Conservation (phyloP, 2,329 filamentous ascomycete species). For the Cephalotrichum gorgonifer region DNA sequence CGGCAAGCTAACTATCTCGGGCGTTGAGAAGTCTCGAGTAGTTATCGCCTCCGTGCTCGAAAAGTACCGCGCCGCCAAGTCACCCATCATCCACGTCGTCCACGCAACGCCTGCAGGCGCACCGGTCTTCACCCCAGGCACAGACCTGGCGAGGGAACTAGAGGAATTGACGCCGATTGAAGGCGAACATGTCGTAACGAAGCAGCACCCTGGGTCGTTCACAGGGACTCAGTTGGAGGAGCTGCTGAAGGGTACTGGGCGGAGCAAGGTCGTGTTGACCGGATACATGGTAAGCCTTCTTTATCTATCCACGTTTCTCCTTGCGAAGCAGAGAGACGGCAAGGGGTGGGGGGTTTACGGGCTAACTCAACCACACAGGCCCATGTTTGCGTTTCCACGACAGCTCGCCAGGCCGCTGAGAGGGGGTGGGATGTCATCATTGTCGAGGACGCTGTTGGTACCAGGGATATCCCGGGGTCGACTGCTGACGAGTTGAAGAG, state of each 20-base stretch:
- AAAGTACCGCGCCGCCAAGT: constrained; percentile 44
- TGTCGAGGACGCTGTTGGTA: constrained; percentile 52
- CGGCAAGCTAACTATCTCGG: constrained; percentile 44
- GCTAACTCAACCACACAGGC: constrained; percentile 27
- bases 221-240: constrained; percentile 48
- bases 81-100: constrained; percentile 47
- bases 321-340: background rate
- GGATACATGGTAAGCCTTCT: constrained; percentile 42
- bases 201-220: constrained; percentile 49
- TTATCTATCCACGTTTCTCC: background rate
- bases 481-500: constrained; percentile 39
- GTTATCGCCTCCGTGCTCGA: constrained; percentile 43
- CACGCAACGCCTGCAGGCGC: constrained; percentile 50
- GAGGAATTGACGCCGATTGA: constrained; percentile 42
- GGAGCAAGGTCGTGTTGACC: constrained; percentile 50
- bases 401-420: constrained; percentile 49
- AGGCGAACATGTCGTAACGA: constrained; percentile 47
- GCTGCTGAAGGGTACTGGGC: constrained; percentile 33
- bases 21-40: constrained; percentile 41
- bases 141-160: constrained; percentile 49
- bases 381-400: constrained; percentile 55
- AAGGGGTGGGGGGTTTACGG: background rate
- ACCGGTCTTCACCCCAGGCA: constrained; percentile 55
- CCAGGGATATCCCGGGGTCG: constrained; percentile 55
- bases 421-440: constrained; percentile 54